A percentile compares a stretch with the other conserved stretches of the same genome.
Evolutionary conservation across 2,329 filamentous ascomycete species (phyloP).

Genomic region (Dactylellina leptospora): DNA sequence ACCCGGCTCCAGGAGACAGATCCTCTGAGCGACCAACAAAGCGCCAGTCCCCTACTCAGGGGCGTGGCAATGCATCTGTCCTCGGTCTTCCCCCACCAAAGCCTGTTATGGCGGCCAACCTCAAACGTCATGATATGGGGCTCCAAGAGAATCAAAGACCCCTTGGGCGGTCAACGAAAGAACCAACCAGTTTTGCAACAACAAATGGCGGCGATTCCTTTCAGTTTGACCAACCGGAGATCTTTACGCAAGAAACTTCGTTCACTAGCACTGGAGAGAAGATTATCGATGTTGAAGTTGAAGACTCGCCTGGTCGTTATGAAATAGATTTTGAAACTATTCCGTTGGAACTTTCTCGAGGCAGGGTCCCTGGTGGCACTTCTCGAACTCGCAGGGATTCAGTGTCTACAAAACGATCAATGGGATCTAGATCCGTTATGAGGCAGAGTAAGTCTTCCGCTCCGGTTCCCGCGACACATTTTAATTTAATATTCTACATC

Average conservation of each 20-base stretch:
- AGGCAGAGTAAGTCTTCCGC: constrained; percentile 6
- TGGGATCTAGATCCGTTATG: constrained; percentile 23
- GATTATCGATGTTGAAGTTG: not conserved
- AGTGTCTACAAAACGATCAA: not conserved
- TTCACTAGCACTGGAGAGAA: constrained; percentile 40
- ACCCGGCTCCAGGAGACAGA: not conserved
- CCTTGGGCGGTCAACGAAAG: not conserved
- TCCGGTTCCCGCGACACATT: not conserved
- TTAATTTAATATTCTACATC: not conserved
- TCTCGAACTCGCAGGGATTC: no score
- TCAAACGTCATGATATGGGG: not conserved
- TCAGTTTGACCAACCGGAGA: not conserved
- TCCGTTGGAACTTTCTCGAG: not conserved
- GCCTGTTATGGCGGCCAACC: not conserved
- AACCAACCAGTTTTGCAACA: constrained; percentile 12
- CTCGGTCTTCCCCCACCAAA: not conserved
- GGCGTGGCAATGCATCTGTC: not conserved
- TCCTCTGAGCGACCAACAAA: constrained; percentile 20
- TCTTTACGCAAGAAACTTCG: constrained; percentile 27
- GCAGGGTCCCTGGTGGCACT: no score
- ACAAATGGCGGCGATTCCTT: constrained; percentile 8
- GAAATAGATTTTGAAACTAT: not conserved
- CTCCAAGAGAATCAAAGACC: constrained; percentile 1
- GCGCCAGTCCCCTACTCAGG: constrained; percentile 20
- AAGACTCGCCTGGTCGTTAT: not conserved